Percentiles rank a stretch among this genome's conserved stretches.
phyloP scores from a whole-genome alignment of 805 yeast genomes.

The Candida hispaniensis region DNA sequence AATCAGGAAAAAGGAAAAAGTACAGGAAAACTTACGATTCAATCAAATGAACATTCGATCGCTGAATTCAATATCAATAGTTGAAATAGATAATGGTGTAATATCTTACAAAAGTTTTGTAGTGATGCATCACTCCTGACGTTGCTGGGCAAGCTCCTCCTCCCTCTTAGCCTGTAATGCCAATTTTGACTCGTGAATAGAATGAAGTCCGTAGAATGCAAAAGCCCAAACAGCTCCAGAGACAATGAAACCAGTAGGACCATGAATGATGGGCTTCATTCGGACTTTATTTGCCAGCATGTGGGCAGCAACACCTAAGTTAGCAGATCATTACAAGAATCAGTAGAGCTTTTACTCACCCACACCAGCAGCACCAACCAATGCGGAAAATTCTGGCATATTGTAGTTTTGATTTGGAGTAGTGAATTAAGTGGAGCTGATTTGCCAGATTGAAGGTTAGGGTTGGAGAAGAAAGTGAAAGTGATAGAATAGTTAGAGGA shows the following conservation, averaged over 20 bases:
- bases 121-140: slow-evolving; percentile 14
- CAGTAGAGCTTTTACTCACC: slow-evolving; percentile 9
- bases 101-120: neutral
- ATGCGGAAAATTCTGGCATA: slow-evolving; percentile 15
- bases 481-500: too few relatives aligned
- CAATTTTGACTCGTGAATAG: slow-evolving; percentile 24
- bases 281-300: slow-evolving; percentile 29
- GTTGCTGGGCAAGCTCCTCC: slow-evolving; percentile 14
- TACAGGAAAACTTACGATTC: neutral
- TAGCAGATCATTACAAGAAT: slow-evolving; percentile 6
- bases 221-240: slow-evolving; percentile 29
- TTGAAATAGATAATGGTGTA: neutral
- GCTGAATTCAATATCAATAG: slow-evolving; percentile 1
- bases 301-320: slow-evolving; percentile 21
- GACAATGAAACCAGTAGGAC: slow-evolving; percentile 27
- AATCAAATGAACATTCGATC: neutral
- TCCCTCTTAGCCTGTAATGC: slow-evolving; percentile 20
- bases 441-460: too few relatives aligned
- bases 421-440: too few relatives aligned
- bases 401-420: slow-evolving; percentile 11
- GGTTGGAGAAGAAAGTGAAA: too few relatives aligned
- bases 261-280: slow-evolving; percentile 29
- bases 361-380: slow-evolving; percentile 15
- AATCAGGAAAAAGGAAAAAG: slow-evolving; percentile 1
- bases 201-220: slow-evolving; percentile 26